phyloP scores from a whole-genome alignment of 352 stramenopile genomes.

The Phytophthora rubi region DNA sequence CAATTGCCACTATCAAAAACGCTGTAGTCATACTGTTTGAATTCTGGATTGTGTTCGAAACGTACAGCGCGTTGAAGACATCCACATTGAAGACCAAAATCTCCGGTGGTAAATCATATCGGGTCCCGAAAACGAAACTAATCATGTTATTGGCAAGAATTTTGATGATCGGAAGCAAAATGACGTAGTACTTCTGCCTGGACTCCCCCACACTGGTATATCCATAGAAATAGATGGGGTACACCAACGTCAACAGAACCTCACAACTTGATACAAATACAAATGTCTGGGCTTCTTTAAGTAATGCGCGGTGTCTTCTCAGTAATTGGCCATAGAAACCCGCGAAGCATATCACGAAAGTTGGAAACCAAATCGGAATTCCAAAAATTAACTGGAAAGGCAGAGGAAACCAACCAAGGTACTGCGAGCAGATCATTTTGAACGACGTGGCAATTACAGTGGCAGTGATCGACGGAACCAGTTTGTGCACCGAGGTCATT shows the following conservation, averaged over 20 bases:
- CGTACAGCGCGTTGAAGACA: not conserved
- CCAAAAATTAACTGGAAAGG: constrained; percentile 1
- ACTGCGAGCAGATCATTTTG: not conserved
- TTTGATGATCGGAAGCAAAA: constrained; percentile 3
- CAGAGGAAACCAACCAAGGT: not conserved
- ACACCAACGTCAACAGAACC: not conserved
- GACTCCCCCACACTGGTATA: not conserved
- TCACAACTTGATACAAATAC: not conserved
- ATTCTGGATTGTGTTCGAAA: not conserved
- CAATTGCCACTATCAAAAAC: not conserved
- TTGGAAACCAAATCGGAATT: not conserved
- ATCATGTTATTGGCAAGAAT: not conserved
- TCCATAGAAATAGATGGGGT: not conserved
- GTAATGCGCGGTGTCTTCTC: not conserved
- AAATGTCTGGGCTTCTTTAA: not conserved
- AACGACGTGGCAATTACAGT: not conserved
- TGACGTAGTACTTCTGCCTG: not conserved
- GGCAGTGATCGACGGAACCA: not conserved
- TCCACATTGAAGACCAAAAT: constrained; percentile 3
- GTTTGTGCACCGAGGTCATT: not conserved
- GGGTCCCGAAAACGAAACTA: not conserved
- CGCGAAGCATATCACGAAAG: not conserved
- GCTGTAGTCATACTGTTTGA: not conserved
- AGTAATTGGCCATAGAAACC: not conserved
- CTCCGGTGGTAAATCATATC: constrained; percentile 1